These are phyloP conservation scores for Russula sp. DNA, from an alignment of 768 basidiomycete genomes.

Conservation along the genomic window DNA sequence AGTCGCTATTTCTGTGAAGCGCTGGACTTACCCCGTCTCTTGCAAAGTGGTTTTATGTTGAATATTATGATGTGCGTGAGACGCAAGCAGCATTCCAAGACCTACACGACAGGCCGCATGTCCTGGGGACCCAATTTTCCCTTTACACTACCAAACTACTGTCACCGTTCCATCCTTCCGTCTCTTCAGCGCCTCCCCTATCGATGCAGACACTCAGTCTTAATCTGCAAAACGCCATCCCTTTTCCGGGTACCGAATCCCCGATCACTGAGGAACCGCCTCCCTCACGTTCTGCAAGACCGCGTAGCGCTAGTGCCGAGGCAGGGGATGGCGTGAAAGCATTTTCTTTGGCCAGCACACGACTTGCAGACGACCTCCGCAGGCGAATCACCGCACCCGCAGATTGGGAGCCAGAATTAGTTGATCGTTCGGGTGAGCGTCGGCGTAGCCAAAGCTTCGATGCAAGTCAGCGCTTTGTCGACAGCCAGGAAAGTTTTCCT, in stretches of 20 bases:
- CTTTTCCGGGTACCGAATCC: conserved; percentile 13
- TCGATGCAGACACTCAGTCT: conserved; percentile 2
- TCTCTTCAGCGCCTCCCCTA: background rate
- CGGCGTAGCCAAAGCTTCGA: conserved; percentile 22
- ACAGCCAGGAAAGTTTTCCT: background rate
- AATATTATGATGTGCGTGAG: conserved; percentile 61
- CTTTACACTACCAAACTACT: conserved; percentile 16
- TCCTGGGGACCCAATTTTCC: conserved; percentile 17
- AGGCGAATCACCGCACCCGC: conserved; percentile 11
- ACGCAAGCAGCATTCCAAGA: conserved; percentile 44
- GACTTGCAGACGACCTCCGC: conserved; percentile 19
- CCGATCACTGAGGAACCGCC: background rate
- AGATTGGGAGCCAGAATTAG: conserved; percentile 12
- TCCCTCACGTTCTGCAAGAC: conserved; percentile 6
- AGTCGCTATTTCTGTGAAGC: background rate
- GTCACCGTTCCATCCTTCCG: background rate
- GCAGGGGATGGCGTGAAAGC: conserved; percentile 23
- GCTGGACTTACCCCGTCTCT: background rate
- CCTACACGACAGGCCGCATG: conserved; percentile 35
- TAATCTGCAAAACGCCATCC: conserved; percentile 9
- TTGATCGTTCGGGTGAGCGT: conserved; percentile 15
- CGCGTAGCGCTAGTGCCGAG: conserved; percentile 22
- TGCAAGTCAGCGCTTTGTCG: background rate
- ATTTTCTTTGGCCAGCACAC: conserved; percentile 17
- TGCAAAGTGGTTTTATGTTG: conserved; percentile 43